A percentile compares a stretch with the other conserved stretches of the same genome.
Evolutionary conservation across 2,329 filamentous ascomycete species (phyloP).

Genomic region (Trichoderma breve): DNA sequence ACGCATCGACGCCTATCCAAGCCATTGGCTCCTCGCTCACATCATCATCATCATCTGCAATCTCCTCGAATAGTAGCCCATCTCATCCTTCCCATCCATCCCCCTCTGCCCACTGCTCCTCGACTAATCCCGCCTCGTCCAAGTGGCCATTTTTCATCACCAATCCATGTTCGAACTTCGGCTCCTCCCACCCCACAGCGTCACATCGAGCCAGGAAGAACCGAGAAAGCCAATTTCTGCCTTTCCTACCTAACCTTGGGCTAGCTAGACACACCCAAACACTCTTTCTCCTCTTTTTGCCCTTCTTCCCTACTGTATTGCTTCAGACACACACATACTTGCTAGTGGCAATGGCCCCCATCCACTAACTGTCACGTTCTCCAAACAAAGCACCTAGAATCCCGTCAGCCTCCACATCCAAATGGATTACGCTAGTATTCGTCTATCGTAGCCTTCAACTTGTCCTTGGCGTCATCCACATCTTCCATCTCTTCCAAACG

Average conservation of each 20-base stretch:
- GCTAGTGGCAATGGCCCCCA: background rate
- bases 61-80: background rate
- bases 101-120: background rate
- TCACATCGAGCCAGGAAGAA: conserved; percentile 4
- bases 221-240: conserved; percentile 15
- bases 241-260: conserved; percentile 2
- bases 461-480: conserved; percentile 11
- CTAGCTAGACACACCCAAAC: background rate
- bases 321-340: background rate
- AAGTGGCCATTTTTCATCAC: background rate
- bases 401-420: conserved; percentile 7
- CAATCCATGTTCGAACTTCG: conserved; percentile 1
- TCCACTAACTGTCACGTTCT: background rate
- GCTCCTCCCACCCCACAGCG: conserved; percentile 1
- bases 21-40: conserved; percentile 9
- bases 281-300: background rate
- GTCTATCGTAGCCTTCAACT: conserved; percentile 6
- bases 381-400: conserved; percentile 6
- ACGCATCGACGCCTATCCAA: conserved; percentile 6
- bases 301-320: background rate
- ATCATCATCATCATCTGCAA: conserved; percentile 6
- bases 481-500: conserved; percentile 9
- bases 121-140: background rate
- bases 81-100: background rate
- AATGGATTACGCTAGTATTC: conserved; percentile 2